Evolutionary conservation across 192 early-diverging fungal species (phyloP).

Genomic region (Obelidium mucronatum): DNA sequence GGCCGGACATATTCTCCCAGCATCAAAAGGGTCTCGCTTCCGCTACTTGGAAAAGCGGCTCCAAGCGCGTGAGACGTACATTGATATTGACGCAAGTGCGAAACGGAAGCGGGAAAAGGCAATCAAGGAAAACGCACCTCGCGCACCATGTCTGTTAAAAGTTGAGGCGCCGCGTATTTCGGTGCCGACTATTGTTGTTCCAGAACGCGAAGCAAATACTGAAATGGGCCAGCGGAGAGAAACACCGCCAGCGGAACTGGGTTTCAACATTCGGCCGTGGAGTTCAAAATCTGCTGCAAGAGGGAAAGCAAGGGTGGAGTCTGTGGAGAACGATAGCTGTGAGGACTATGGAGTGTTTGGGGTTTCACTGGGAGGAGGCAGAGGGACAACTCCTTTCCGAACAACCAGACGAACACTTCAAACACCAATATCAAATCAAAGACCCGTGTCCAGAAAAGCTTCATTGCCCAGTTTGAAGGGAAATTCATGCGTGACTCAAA

Average conservation of each 20-base stretch:
- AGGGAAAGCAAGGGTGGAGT: neutral
- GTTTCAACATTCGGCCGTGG: conserved; percentile 17
- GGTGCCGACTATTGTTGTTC: neutral
- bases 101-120: neutral
- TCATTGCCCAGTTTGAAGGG: too few relatives aligned
- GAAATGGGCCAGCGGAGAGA: neutral
- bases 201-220: neutral
- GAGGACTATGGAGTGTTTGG: too few relatives aligned
- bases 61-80: neutral
- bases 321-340: too few relatives aligned
- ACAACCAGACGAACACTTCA: too few relatives aligned
- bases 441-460: too few relatives aligned
- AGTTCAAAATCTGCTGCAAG: conserved; percentile 5
- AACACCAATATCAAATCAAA: too few relatives aligned
- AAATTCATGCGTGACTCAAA: too few relatives aligned
- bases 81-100: neutral
- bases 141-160: too few relatives aligned
- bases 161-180: too few relatives aligned
- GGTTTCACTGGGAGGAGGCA: too few relatives aligned
- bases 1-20: neutral
- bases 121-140: neutral
- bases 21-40: neutral
- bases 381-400: too few relatives aligned
- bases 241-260: neutral
- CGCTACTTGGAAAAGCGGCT: neutral